Evolutionary conservation across 129 eudicot species (phyloP).

Genomic region (Solidago caesia): DNA sequence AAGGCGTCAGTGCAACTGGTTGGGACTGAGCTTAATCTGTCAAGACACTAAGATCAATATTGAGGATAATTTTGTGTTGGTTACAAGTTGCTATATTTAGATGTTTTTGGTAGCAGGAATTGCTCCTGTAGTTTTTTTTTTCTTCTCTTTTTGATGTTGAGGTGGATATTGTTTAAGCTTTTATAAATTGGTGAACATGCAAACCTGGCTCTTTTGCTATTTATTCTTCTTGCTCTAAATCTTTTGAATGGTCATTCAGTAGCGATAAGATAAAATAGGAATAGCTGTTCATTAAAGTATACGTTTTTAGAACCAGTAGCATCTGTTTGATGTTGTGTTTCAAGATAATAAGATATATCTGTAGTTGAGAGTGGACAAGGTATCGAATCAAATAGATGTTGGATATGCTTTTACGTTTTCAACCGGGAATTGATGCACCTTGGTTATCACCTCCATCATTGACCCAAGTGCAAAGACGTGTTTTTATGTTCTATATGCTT

Average conservation of each 20-base stretch:
- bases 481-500: too few species aligned
- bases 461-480: too few species aligned
- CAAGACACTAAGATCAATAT: background rate
- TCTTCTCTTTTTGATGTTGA: background rate
- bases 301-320: too few species aligned
- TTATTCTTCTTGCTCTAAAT: background rate
- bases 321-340: too few species aligned
- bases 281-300: too few species aligned
- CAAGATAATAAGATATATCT: too few species aligned
- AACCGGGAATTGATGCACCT: too few species aligned
- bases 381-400: too few species aligned
- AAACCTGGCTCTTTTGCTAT: background rate
- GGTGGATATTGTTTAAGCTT: constrained; percentile 18
- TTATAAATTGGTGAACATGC: constrained; percentile 14
- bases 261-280: background rate
- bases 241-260: background rate
- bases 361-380: too few species aligned
- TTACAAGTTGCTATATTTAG: constrained; percentile 10
- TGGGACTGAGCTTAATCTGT: constrained; percentile 42
- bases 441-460: too few species aligned
- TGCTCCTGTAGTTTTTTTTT: background rate
- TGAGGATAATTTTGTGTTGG: constrained; percentile 5
- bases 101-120: constrained; percentile 17
- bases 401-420: too few species aligned
- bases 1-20: constrained; percentile 35